Percentiles rank a stretch among this genome's conserved stretches.
Conservation (phyloP, 1,284 basidiomycete species). For the Moesziomyces sp. region DNA sequence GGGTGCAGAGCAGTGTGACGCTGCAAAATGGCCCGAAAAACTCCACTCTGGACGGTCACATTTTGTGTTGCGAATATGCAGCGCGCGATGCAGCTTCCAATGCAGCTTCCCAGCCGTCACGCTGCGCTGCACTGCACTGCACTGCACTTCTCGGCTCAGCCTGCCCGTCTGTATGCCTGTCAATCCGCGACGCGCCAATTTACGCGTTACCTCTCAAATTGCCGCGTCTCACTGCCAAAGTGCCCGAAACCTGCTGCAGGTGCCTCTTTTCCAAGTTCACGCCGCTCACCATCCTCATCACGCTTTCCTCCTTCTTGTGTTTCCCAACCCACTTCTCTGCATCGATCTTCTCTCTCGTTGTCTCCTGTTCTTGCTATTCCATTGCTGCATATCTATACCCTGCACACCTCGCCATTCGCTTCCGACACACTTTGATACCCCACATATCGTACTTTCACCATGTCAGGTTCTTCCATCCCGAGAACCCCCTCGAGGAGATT, state of each 20-base stretch:
- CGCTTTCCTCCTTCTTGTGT: too few relatives aligned
- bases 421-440: not conserved
- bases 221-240: not conserved
- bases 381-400: not conserved
- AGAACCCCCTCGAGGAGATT: slow-evolving; percentile 33
- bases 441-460: not conserved
- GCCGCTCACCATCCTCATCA: not conserved
- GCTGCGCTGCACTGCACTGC: not conserved
- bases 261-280: not conserved
- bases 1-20: not conserved
- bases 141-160: not conserved
- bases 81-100: slow-evolving; percentile 5
- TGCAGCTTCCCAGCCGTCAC: slow-evolving; percentile 3
- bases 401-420: not conserved
- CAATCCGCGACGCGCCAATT: slow-evolving; percentile 48
- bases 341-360: not conserved
- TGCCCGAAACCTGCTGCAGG: not conserved
- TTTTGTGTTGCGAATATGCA: slow-evolving; percentile 3
- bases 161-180: not conserved
- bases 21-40: not conserved
- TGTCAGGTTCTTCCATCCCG: slow-evolving; percentile 33
- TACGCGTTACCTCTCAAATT: slow-evolving; percentile 21
- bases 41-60: slow-evolving; percentile 21
- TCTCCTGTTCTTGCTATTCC: not conserved
- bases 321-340: slow-evolving; percentile 1